phyloP scores from a whole-genome alignment of 805 yeast species.

The Yarrowia sp. region DNA sequence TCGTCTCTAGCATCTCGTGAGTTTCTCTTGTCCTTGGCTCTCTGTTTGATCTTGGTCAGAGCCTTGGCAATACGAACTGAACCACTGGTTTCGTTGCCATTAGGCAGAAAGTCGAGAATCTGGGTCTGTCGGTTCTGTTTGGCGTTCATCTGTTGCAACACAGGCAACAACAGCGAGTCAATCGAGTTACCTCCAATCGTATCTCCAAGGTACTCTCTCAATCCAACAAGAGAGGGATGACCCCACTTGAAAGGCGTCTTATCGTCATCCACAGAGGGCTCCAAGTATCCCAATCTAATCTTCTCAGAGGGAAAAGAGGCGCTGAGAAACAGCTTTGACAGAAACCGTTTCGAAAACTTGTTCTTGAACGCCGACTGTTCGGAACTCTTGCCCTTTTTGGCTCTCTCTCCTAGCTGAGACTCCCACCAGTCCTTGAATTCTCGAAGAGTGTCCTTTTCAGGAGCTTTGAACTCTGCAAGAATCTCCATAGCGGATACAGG shows the following conservation, averaged over 20 bases:
- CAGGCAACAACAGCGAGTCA: constrained; percentile 85
- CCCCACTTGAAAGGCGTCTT: constrained; percentile 88
- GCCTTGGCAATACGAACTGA: constrained; percentile 24
- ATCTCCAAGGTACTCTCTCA: constrained; percentile 70
- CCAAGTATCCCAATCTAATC: constrained; percentile 74
- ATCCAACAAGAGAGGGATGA: constrained; percentile 77
- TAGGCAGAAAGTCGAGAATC: constrained; percentile 36
- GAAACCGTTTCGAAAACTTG: constrained; percentile 63
- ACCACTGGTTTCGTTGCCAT: constrained; percentile 2
- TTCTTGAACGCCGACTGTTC: constrained; percentile 54
- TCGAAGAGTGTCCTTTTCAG: constrained; percentile 52
- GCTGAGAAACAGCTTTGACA: constrained; percentile 63
- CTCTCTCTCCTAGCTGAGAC: constrained; percentile 55
- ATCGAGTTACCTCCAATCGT: constrained; percentile 84
- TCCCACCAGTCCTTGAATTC: constrained; percentile 65
- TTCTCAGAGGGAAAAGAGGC: constrained; percentile 71
- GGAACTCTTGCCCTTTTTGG: constrained; percentile 42
- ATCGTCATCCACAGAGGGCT: constrained; percentile 87
- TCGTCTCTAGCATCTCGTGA: not conserved
- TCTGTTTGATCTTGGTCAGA: constrained; percentile 21
- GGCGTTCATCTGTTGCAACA: constrained; percentile 74
- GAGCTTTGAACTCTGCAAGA: constrained; percentile 74
- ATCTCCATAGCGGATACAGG: constrained; percentile 93
- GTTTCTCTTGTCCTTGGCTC: constrained; percentile 15
- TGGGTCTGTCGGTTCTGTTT: constrained; percentile 35